These are phyloP conservation scores for Ephemerocybe angulata DNA, from an alignment of 768 basidiomycete genomes.

Conservation along the genomic window DNA sequence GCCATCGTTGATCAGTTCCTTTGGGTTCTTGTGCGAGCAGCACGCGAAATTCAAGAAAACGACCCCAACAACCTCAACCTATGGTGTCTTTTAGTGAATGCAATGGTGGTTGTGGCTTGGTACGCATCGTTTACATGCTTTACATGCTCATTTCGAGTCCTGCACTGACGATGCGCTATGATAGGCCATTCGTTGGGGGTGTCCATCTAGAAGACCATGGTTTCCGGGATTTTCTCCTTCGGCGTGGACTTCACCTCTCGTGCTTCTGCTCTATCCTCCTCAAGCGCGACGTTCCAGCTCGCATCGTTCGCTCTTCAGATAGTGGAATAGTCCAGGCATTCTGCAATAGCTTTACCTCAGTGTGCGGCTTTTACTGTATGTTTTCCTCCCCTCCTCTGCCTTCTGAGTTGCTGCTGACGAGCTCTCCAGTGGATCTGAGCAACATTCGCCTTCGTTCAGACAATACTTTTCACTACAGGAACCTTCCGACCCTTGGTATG, in stretches of 20 bases:
- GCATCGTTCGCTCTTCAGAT: neutral
- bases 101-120: neutral
- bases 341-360: conserved; percentile 5
- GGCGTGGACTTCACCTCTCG: neutral
- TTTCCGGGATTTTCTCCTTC: neutral
- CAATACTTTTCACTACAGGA: neutral
- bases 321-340: conserved; percentile 5
- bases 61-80: neutral
- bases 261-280: neutral
- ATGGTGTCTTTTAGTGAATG: neutral
- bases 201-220: neutral
- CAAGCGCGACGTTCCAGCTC: neutral
- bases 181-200: neutral
- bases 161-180: neutral
- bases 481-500: neutral
- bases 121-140: too few species aligned
- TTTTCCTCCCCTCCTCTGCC: neutral
- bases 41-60: neutral
- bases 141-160: neutral
- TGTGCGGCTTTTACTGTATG: conserved; percentile 10
- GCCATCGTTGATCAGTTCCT: neutral
- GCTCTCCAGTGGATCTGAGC: neutral
- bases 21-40: neutral
- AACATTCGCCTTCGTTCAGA: neutral
- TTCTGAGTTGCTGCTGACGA: neutral